A percentile compares a stretch with the other conserved stretches of the same genome.
These are phyloP conservation scores for Sporothrix brasiliensis DNA, from an alignment of 2,329 filamentous ascomycete species.

Conservation along the genomic window DNA sequence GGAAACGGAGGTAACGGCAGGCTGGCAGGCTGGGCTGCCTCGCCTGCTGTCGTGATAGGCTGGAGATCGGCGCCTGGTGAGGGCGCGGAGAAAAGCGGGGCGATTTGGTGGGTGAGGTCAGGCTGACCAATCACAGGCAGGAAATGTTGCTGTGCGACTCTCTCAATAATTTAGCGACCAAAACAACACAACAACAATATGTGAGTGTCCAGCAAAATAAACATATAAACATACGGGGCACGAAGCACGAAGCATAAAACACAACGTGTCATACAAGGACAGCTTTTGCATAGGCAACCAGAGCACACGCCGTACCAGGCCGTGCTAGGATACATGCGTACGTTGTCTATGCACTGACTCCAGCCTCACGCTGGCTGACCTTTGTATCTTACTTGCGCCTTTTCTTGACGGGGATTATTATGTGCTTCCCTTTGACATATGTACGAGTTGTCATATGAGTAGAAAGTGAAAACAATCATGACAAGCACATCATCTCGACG, in stretches of 20 bases:
- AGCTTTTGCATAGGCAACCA: not conserved
- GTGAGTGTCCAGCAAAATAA: not conserved
- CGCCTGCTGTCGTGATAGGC: not conserved
- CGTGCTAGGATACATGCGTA: not conserved
- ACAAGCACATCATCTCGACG: not conserved
- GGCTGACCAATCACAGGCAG: not conserved
- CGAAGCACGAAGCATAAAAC: not conserved
- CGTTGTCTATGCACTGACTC: not conserved
- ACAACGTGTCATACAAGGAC: not conserved
- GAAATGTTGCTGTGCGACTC: constrained; percentile 18
- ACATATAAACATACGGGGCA: not conserved
- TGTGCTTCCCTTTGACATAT: not conserved
- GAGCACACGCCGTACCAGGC: not conserved
- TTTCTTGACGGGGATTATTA: too few species aligned
- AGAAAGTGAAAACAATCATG: too few species aligned
- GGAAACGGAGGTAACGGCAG: constrained; percentile 7
- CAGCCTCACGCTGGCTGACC: not conserved
- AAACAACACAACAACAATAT: constrained; percentile 5
- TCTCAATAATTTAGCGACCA: not conserved
- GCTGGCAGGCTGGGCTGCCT: constrained; percentile 4
- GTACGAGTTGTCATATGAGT: too few species aligned
- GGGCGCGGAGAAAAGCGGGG: constrained; percentile 9
- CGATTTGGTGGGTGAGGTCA: not conserved
- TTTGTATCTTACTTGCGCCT: not conserved
- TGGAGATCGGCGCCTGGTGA: constrained; percentile 2